A percentile compares a stretch with the other conserved stretches of the same genome.
phyloP scores from a whole-genome alignment of 805 yeast species.

The Tetrapisispora arboricola region DNA sequence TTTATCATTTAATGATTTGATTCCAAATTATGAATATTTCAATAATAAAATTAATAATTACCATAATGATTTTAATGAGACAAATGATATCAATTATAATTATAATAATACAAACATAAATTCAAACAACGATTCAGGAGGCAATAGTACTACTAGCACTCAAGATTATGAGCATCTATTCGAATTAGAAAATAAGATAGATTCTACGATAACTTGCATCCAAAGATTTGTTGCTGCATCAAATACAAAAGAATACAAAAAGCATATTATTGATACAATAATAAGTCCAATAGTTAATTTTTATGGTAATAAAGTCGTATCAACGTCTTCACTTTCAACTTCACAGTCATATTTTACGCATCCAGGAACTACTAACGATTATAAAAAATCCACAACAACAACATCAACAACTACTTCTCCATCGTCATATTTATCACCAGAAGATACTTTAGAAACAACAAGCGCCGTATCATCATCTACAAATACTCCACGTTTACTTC shows the following conservation, averaged over 20 bases:
- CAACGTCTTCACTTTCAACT: not conserved
- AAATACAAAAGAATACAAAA: slow-evolving; percentile 34
- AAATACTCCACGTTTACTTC: not conserved
- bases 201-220: slow-evolving; percentile 32
- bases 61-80: not conserved
- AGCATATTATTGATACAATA: slow-evolving; percentile 4
- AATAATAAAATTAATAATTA: not conserved
- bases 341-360: not conserved
- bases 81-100: not conserved
- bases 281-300: not conserved
- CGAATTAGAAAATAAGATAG: slow-evolving; percentile 23
- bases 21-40: slow-evolving; percentile 4
- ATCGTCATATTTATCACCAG: not conserved
- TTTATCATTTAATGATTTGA: not conserved
- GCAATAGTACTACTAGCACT: not conserved
- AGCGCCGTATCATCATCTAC: too few species aligned
- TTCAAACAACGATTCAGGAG: not conserved
- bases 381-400: not conserved
- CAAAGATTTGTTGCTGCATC: slow-evolving; percentile 39
- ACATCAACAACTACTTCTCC: not conserved
- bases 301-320: not conserved
- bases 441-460: not conserved
- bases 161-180: not conserved
- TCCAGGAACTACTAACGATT: too few species aligned
- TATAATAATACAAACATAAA: too few species aligned